Evolutionary conservation across 106 monocot genomes (phyloP), one percentile per base, ranked within the genome.

Genomic region (Apostasia shenzhenica): DNA sequence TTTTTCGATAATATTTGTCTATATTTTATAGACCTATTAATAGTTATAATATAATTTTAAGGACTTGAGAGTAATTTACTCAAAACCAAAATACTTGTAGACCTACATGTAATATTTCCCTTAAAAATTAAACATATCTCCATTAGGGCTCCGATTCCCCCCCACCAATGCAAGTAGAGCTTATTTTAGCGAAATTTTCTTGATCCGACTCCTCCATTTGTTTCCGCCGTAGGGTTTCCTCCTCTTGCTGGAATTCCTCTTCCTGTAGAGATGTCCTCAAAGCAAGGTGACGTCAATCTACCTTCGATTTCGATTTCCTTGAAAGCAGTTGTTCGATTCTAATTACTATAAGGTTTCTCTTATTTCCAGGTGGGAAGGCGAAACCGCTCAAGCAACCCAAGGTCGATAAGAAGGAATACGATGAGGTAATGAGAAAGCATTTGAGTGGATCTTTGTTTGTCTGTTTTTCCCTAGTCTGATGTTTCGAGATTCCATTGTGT

Each of bases 321-420:
- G 54, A 4, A 5, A 63, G 39, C 47, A 12, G 26, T 55, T 66
- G 42, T 39, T 72, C 55, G 44, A 14, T 26, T 4, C 8, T 9
- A 8, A 41, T 68, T 12, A 46, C 55, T 67, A 48, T 48, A 57
- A 58, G n/a, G 37, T 8, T 48, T 48, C 12, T 66, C 12, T 43
- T 48, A 26, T 67, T 59, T 67, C 6, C 47, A 74, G 74, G 74
- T 67, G 74, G 74, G 10, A 74, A 74, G 67, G 74, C 67, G 67
- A 74, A 74, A 10, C 74, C 74, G 7, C 67, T 74, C 67, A 74
- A 74, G 58, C 74, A 74, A 59, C 74, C 74, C 67, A 74, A 74
- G 63, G 55, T n/a, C 54, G 58, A 58, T 1, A 74, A 74, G 67
- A 74, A 74, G 67, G 67, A 74, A 26, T 74, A 74, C 49, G 74